A percentile compares a stretch with the other conserved stretches of the same genome.
Conservation (phyloP, 179 eudicot species). For the Gypsophila paniculata region DNA sequence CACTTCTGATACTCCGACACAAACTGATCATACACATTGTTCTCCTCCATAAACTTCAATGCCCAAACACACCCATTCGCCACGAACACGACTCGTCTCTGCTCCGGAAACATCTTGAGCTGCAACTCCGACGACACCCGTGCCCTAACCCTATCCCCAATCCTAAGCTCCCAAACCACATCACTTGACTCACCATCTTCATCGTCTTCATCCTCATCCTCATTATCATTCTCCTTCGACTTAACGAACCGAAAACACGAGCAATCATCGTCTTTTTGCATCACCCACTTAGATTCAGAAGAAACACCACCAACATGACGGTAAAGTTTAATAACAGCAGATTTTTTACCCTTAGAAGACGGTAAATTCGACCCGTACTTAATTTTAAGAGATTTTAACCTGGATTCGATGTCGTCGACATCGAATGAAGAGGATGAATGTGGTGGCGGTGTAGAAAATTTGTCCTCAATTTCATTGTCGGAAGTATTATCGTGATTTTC, state of each 20-base stretch:
- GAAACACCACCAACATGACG: conserved; percentile 74
- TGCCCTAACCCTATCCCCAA: conserved; percentile 53
- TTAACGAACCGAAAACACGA: conserved; percentile 49
- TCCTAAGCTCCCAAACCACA: conserved; percentile 43
- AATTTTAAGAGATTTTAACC: conserved; percentile 7
- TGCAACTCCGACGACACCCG: conserved; percentile 67
- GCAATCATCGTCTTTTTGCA: conserved; percentile 38
- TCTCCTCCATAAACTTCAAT: conserved; percentile 41
- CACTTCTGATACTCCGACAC: conserved; percentile 52
- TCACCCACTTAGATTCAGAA: conserved; percentile 68
- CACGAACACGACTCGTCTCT: conserved; percentile 65
- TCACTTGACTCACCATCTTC: conserved; percentile 12
- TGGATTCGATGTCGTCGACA: conserved; percentile 14
- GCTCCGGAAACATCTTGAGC: conserved; percentile 73
- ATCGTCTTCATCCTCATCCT: conserved; percentile 31
- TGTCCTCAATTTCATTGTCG: conserved; percentile 31
- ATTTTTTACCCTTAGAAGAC: conserved; percentile 22
- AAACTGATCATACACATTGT: conserved; percentile 50
- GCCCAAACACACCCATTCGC: conserved; percentile 63
- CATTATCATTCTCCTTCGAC: neutral
- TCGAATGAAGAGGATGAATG: conserved; percentile 17
- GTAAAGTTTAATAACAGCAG: conserved; percentile 63
- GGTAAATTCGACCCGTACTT: conserved; percentile 12
- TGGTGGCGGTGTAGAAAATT: conserved; percentile 13
- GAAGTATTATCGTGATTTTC: conserved; percentile 12